Base-by-base conservation (phyloP, 164 flowering plant genomes). In the Sextonia rubra region DNA sequence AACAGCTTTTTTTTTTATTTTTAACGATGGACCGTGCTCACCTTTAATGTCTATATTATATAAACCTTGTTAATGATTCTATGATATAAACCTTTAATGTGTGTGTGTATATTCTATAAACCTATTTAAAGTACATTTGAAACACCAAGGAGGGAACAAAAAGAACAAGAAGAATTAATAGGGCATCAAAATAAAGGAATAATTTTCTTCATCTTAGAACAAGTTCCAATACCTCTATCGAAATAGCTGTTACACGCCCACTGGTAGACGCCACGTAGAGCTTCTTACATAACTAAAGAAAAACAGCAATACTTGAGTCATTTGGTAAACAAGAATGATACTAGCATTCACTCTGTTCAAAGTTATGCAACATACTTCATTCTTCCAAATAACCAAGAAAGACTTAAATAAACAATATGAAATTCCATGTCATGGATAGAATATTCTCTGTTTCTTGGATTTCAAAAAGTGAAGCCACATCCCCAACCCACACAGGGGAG, bases 241-340 rank as follows among this genome's bases (percentile, higher is more conserved):
- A 87, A 72, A 92, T 27, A 65, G 97, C 97, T 73, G 85, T 87
- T 64, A 94, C 76, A 66, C 80, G 81, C 22, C 99, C 99, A 82
- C 83, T 85, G 47, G 97, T 94, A 66, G 97, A 88, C 71, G 90
- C 93, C 74, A 91, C 95, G 84, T 89, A 94, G 70, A 94, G 86
- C 44, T 66, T 77, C 60, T 72, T 77, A 55, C 23, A 84, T 9
- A 69, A 85, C 98, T 91, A 76, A 24, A 80, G 47, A 29, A 80
- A 69, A 55, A 32, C 68, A 60, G 12, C 68, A 47, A 52, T 73
- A 49, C 56, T 30, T 23, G 4, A 74, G 27, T 29, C 56, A 62
- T 63, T 49, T 5, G 12, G 52, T 7, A 32, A 7, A 32, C 44
- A 32, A 6, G 37, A 9, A 32, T 32, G n/a, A 66, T 47, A 44